Evolutionary conservation across 352 stramenopile genomes (phyloP), one percentile per base, ranked within the genome.

Genomic region (Globisporangium irregulare): DNA sequence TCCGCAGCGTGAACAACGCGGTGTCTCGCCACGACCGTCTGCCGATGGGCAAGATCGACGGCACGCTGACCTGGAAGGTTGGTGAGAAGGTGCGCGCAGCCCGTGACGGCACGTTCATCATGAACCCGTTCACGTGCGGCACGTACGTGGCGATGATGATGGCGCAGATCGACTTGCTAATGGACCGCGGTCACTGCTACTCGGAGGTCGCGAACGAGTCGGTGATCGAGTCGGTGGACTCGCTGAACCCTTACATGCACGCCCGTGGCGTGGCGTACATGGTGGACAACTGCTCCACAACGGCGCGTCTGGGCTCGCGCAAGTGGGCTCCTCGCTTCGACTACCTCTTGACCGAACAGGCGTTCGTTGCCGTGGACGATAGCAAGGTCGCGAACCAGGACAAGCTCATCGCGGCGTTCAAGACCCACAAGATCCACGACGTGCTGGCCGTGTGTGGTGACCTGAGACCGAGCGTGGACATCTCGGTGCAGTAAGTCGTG

Each of bases 211-310:
- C 98, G 58, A 99, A 99, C 81, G 97, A 99, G 81, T 98, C 94
- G 67, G 97, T 99, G 29, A 99, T 99, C 71, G 97, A 99, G 83
- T 97, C 97, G 68, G 95, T 98, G 54, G 97, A 99, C 81, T 99
- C 95, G 65, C 84, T 99, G 25, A 98, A 97, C 82, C 97, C 97
- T 62, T 99, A 99, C 92, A 99, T 99, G 97, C 97, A 99, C 86
- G 98, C 98, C 64, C 90, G 96, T 61, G 96, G 97, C 46, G 95
- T 99, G 65, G 90, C 97, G 36, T 99, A 99, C 87, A 99, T 99
- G 97, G 97, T 99, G 64, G 97, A 99, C 86, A 99, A 99, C 84
- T 99, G 97, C 90, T 99, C 95, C n/a, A 98, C 97, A 74, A 99
- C 97, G 55, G 97, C 97, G 27, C 97, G 98, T 85, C 96, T 98